Evolutionary conservation across 2,329 filamentous ascomycete genomes (phyloP).

Genomic region (Macrophomina tecta): DNA sequence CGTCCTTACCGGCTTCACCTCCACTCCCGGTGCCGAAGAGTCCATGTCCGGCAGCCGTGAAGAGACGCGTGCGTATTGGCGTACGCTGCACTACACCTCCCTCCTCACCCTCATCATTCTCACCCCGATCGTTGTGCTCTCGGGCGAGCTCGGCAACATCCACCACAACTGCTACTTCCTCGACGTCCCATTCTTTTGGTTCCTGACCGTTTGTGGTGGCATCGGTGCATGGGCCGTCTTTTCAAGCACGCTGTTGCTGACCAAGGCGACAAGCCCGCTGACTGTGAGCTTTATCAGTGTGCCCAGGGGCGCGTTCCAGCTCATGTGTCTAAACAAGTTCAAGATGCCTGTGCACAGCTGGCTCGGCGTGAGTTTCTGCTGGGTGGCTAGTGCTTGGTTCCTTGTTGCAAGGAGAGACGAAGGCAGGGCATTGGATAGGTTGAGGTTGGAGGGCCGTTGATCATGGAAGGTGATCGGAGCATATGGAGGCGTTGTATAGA

Average conservation of each 20-base stretch:
- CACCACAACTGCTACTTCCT: constrained; percentile 60
- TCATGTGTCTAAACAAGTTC: constrained; percentile 55
- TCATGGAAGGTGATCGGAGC: not conserved
- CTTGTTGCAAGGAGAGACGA: constrained; percentile 50
- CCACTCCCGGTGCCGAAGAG: constrained; percentile 24
- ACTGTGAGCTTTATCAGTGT: constrained; percentile 58
- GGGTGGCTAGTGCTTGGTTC: constrained; percentile 59
- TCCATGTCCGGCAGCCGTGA: constrained; percentile 44
- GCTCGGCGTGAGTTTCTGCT: constrained; percentile 59
- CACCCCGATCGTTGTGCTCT: constrained; percentile 56
- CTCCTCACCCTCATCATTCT: constrained; percentile 56
- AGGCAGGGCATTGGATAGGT: constrained; percentile 41
- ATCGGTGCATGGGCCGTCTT: constrained; percentile 57
- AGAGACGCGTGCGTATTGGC: constrained; percentile 59
- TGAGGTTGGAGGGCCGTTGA: constrained; percentile 40
- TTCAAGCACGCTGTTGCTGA: constrained; percentile 54
- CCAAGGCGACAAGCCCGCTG: constrained; percentile 58
- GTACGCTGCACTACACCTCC: constrained; percentile 59
- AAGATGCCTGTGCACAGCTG: constrained; percentile 58
- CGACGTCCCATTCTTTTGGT: constrained; percentile 62
- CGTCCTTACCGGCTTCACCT: constrained; percentile 48
- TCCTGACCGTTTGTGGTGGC: constrained; percentile 58
- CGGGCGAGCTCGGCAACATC: constrained; percentile 57
- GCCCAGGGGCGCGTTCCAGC: constrained; percentile 56
- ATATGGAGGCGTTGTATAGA: not conserved